phyloP scores from a whole-genome alignment of 2,329 filamentous ascomycete species.

The Monosporascus sp. region DNA sequence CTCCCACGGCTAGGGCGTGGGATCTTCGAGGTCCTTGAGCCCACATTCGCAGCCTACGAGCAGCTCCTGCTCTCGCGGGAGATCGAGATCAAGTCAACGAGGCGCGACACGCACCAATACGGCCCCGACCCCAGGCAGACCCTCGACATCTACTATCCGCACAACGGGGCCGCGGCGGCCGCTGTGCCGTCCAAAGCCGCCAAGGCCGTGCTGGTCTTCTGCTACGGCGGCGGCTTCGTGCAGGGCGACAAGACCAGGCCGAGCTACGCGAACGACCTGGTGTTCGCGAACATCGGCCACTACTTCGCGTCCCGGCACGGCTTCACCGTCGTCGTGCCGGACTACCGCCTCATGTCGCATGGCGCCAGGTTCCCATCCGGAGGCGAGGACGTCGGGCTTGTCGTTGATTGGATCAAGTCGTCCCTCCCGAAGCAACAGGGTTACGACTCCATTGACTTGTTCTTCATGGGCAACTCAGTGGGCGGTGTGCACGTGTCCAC shows the following conservation, averaged over 20 bases:
- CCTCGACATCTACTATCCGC: conserved; percentile 32
- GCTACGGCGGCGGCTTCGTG: conserved; percentile 30
- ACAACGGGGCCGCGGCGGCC: conserved; percentile 1
- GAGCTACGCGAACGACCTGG: conserved; percentile 17
- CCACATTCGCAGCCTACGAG: conserved; percentile 20
- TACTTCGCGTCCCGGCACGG: conserved; percentile 31
- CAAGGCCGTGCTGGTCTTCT: conserved; percentile 24
- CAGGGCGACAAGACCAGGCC: conserved; percentile 25
- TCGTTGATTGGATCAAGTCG: conserved; percentile 28
- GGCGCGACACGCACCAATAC: conserved; percentile 26
- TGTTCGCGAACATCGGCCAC: conserved; percentile 31
- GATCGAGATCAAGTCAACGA: conserved; percentile 19
- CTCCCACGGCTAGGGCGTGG: conserved; percentile 10
- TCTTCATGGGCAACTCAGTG: conserved; percentile 34
- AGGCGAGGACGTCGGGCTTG: conserved; percentile 31
- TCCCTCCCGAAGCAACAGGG: conserved; percentile 16
- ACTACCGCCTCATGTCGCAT: conserved; percentile 33
- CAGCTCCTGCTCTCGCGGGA: conserved; percentile 16
- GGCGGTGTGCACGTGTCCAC: conserved; percentile 33
- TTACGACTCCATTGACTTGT: conserved; percentile 25
- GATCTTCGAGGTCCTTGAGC: conserved; percentile 14
- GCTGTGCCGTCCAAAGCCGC: conserved; percentile 4
- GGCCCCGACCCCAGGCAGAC: conserved; percentile 29
- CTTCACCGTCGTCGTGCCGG: conserved; percentile 29
- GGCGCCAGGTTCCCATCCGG: conserved; percentile 34